Conservation (phyloP, 306 rosid genomes). For the Aeschynomene evenia region DNA sequence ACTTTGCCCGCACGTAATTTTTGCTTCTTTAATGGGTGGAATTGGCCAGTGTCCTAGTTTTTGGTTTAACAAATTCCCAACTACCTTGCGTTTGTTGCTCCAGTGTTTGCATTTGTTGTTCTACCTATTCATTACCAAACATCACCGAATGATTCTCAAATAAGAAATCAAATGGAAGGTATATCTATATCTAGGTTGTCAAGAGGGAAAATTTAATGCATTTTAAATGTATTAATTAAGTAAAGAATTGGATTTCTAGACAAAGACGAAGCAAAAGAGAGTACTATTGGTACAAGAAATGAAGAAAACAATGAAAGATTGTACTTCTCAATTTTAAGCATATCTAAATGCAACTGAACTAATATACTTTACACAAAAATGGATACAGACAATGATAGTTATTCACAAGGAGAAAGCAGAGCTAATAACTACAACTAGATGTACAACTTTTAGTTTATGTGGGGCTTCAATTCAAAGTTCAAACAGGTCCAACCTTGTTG, state of each 20-base stretch:
- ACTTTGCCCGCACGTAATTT: not conserved
- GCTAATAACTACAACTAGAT: constrained; percentile 22
- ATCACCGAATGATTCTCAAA: no score
- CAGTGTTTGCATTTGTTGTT: not conserved
- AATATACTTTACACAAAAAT: constrained; percentile 32
- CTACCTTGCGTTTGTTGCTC: not conserved
- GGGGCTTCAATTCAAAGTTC: constrained; percentile 23
- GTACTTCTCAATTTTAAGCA: constrained; percentile 20
- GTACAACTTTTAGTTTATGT: constrained; percentile 36
- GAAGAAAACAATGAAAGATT: not conserved
- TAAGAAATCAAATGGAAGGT: no score
- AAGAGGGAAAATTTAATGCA: not conserved
- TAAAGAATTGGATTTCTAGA: not conserved
- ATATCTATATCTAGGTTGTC: not conserved
- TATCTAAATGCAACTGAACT: constrained; percentile 28
- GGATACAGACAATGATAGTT: constrained; percentile 24
- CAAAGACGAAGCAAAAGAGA: not conserved
- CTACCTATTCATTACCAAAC: no score
- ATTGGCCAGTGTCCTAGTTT: not conserved
- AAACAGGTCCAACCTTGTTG: constrained; percentile 11
- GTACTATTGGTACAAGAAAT: not conserved
- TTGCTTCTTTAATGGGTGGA: not conserved
- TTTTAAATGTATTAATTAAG: not conserved
- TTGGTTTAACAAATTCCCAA: no score
- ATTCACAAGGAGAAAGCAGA: constrained; percentile 28